Evolutionary conservation across 192 early-diverging fungal genomes (phyloP).

Genomic region (Chytriomyces hyalinus): DNA sequence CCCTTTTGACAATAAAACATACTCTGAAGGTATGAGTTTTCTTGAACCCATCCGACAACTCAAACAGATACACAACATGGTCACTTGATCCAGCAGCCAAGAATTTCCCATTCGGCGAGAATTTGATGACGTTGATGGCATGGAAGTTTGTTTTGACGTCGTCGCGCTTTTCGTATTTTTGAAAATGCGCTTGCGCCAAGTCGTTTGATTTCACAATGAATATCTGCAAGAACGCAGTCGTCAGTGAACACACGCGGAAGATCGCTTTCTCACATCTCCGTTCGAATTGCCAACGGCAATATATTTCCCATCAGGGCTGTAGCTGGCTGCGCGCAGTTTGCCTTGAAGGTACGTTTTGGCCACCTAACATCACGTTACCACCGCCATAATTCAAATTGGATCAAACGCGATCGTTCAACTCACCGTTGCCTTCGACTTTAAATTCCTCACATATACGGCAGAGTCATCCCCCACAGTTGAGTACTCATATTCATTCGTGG

Average conservation of each 20-base stretch:
- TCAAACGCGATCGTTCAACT: neutral
- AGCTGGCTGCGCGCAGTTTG: slow-evolving; percentile 17
- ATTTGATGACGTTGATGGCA: slow-evolving; percentile 25
- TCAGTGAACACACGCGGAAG: too few relatives aligned
- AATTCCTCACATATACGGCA: slow-evolving; percentile 17
- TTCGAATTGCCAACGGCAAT: slow-evolving; percentile 37
- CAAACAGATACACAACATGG: slow-evolving; percentile 26
- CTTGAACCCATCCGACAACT: slow-evolving; percentile 32
- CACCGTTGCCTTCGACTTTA: slow-evolving; percentile 22
- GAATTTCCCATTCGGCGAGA: slow-evolving; percentile 36
- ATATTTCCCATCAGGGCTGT: slow-evolving; percentile 38
- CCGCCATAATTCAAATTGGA: neutral
- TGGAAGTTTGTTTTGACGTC: slow-evolving; percentile 25
- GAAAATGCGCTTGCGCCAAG: slow-evolving; percentile 26
- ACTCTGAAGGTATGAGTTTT: slow-evolving; percentile 18
- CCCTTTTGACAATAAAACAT: neutral
- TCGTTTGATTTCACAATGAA: slow-evolving; percentile 37
- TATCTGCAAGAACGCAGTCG: slow-evolving; percentile 13
- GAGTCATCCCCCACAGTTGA: slow-evolving; percentile 34
- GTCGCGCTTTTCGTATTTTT: slow-evolving; percentile 34
- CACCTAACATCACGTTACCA: slow-evolving; percentile 1
- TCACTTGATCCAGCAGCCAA: slow-evolving; percentile 32
- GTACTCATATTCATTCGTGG: slow-evolving; percentile 10
- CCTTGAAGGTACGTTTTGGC: slow-evolving; percentile 31
- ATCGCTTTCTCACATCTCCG: slow-evolving; percentile 28